Base-by-base conservation (phyloP, 345 rosid species). In the Salix udensis region DNA sequence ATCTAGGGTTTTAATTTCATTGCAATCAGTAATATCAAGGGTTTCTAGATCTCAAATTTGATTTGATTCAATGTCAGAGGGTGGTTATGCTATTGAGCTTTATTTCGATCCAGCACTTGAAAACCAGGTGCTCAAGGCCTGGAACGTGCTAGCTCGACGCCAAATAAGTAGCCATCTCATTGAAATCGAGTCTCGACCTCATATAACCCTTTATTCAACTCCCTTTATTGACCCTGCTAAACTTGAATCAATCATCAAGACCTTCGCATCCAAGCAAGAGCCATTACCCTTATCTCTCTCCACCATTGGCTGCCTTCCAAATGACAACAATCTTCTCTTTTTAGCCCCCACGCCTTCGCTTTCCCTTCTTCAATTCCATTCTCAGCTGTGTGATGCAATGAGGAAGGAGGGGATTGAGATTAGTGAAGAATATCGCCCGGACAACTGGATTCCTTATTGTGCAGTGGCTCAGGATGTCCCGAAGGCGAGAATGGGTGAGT, bases 121-220 rank as follows among this genome's bases (percentile, higher is more conserved):
- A 75, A 96, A 96, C 85, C 99, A 96, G 85, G 97, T 92, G 64
- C 77, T 92, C 80, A 94, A 96, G 87, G 95, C 98, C 62, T 96
- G 98, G 97, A 96, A 96, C 81, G 98, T 96, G 72, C 87, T 96
- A 67, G 99, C 99, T 65, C 97, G 97, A 71, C 99, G 98, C 52
- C 98, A 96, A 83, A 92, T 94, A 87, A 94, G 98, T 74, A 88
- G 94, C 58, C 94, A 94, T 44, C 86, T 96, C 78, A 94, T 96
- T 78, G 97, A 85, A 84, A 94, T 92, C 81, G 97, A 92, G 85
- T 94, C 99, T 26, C 93, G 99, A 15, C 99, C 99, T 2, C 97
- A 91, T 83, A 88, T 96, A 83, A 94, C 98, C 58, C 91, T 96
- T 16, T 87, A 92, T 81, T 89, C 98, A 0, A 79, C 84, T 76